Conservation (phyloP, 2,329 filamentous ascomycete species). For the Fusarium irregulare region DNA sequence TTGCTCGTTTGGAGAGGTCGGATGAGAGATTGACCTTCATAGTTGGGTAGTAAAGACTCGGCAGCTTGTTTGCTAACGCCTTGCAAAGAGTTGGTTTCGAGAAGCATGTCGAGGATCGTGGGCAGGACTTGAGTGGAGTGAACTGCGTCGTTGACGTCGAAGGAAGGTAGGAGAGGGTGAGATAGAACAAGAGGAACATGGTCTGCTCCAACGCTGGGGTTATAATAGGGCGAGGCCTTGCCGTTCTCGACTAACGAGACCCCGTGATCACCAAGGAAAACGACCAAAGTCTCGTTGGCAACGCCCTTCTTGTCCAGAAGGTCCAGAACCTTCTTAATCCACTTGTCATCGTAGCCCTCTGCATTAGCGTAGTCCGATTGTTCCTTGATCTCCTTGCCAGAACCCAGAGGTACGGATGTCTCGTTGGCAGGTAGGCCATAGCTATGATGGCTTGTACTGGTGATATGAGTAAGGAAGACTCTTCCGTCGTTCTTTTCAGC, state of each 20-base stretch:
- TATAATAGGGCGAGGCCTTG: slow-evolving; percentile 48
- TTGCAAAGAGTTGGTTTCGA: slow-evolving; percentile 47
- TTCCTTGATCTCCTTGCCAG: slow-evolving; percentile 44
- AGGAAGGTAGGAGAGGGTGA: slow-evolving; percentile 46
- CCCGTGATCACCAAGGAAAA: slow-evolving; percentile 51
- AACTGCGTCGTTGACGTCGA: slow-evolving; percentile 46
- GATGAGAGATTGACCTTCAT: slow-evolving; percentile 50
- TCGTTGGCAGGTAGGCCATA: slow-evolving; percentile 47
- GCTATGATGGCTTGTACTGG: slow-evolving; percentile 51
- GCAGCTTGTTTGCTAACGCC: slow-evolving; percentile 37
- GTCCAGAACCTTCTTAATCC: slow-evolving; percentile 47
- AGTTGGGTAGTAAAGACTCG: slow-evolving; percentile 43
- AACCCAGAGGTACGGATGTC: slow-evolving; percentile 30
- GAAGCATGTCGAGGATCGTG: slow-evolving; percentile 49
- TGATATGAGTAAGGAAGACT: slow-evolving; percentile 51
- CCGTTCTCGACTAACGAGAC: slow-evolving; percentile 49
- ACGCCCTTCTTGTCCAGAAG: slow-evolving; percentile 49
- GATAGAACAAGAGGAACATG: slow-evolving; percentile 50
- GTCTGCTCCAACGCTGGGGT: slow-evolving; percentile 47
- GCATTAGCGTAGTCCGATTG: slow-evolving; percentile 49
- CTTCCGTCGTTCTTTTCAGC: slow-evolving; percentile 49
- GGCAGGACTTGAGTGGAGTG: slow-evolving; percentile 49
- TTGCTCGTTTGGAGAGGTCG: slow-evolving; percentile 35
- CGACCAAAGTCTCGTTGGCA: slow-evolving; percentile 49
- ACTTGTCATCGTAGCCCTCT: slow-evolving; percentile 48